Percentiles rank a stretch among this genome's conserved stretches.
Conservation (phyloP, 495 filamentous ascomycete species). For the Hyaloscypha variabilis region DNA sequence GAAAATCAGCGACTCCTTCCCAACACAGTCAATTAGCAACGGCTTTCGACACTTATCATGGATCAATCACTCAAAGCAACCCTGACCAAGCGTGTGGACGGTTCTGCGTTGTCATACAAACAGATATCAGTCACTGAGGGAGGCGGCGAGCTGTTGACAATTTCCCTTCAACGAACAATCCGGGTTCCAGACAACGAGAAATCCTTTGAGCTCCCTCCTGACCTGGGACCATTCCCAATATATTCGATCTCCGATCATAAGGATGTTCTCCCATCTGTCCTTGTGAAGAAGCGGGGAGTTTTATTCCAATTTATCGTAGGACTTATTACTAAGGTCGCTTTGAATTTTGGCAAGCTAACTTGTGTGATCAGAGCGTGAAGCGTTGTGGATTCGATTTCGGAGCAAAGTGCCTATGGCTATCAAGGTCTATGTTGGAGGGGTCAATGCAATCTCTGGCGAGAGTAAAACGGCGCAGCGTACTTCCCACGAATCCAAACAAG, state of each 20-base stretch:
- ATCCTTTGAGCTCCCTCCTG: conserved; percentile 35
- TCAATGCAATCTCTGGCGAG: conserved; percentile 52
- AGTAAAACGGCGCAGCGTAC: conserved; percentile 15
- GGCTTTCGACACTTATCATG: too few species aligned
- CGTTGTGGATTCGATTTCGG: conserved; percentile 48
- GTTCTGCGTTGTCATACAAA: too few species aligned
- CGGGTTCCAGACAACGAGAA: conserved; percentile 40
- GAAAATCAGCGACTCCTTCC: too few species aligned
- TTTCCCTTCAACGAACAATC: conserved; percentile 39
- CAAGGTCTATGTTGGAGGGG: conserved; percentile 46
- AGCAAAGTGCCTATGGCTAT: conserved; percentile 39
- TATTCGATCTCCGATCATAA: conserved; percentile 15
- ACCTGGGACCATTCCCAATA: conserved; percentile 39
- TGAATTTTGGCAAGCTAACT: too few species aligned
- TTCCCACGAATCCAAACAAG: conserved; percentile 42
- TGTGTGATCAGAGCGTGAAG: conserved; percentile 46
- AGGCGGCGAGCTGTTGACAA: neutral
- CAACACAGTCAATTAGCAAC: too few species aligned
- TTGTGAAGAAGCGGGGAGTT: too few species aligned
- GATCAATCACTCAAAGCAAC: too few species aligned
- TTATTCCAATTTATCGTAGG: too few species aligned
- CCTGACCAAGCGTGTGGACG: too few species aligned
- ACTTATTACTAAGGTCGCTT: too few species aligned
- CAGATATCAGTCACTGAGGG: neutral
- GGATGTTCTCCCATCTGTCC: too few species aligned